phyloP scores from a whole-genome alignment of 768 basidiomycete species.

The Termitomyces sp. region DNA sequence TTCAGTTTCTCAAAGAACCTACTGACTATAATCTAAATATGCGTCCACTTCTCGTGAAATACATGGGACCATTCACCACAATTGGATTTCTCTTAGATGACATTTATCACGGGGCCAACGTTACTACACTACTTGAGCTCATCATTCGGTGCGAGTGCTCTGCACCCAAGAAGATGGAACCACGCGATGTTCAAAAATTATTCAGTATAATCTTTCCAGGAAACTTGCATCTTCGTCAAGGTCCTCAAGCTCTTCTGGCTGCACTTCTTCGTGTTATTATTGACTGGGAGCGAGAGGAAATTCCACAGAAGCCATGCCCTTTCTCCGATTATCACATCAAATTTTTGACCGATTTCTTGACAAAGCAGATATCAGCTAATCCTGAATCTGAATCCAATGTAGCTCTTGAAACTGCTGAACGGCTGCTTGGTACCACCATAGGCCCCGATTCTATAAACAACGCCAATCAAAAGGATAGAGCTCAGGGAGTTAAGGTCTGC shows the following conservation, averaged over 20 bases:
- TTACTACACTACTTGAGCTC: background rate
- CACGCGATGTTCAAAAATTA: background rate
- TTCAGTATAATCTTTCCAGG: background rate
- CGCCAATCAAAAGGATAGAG: background rate
- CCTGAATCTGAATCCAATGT: background rate
- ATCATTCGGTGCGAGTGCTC: background rate
- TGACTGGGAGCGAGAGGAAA: background rate
- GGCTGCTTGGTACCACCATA: background rate
- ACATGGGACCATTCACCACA: background rate
- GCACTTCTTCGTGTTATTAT: background rate
- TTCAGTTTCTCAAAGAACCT: background rate
- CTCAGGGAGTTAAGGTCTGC: background rate
- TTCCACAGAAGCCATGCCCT: background rate
- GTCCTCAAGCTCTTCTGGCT: background rate
- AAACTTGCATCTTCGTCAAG: background rate
- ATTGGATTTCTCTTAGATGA: background rate
- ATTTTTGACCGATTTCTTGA: background rate
- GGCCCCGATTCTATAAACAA: background rate
- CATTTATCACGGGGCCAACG: background rate
- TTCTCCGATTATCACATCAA: background rate
- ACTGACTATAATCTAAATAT: background rate
- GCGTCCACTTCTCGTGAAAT: background rate
- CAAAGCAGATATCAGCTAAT: background rate
- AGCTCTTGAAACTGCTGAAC: background rate
- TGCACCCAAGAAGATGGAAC: background rate